These are phyloP conservation scores for Pythium pectinolyticum DNA, from an alignment of 352 stramenopile species.

Conservation along the genomic window DNA sequence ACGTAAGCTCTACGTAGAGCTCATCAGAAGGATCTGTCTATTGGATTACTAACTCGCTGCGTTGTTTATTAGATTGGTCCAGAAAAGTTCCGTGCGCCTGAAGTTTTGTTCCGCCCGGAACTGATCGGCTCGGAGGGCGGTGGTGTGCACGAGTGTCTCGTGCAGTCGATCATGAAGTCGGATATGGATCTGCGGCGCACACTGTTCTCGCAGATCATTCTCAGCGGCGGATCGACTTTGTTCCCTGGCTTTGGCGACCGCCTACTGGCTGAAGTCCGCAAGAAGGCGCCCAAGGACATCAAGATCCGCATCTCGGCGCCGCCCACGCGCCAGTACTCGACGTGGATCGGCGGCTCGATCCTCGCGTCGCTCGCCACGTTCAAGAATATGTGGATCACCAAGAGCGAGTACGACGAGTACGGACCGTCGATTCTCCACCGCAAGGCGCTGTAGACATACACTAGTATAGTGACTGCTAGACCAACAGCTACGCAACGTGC, in stretches of 20 bases:
- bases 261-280: constrained; percentile 92
- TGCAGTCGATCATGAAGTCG: constrained; percentile 96
- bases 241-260: constrained; percentile 95
- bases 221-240: constrained; percentile 94
- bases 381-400: constrained; percentile 99
- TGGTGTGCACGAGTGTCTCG: constrained; percentile 83
- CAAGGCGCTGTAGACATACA: constrained; percentile 94
- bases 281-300: constrained; percentile 88
- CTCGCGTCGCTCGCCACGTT: constrained; percentile 97
- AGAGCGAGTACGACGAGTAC: constrained; percentile 98
- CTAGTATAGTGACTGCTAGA: no score
- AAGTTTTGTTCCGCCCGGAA: constrained; percentile 67
- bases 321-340: constrained; percentile 94
- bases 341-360: constrained; percentile 98
- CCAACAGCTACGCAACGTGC: no score
- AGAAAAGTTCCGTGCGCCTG: constrained; percentile 62
- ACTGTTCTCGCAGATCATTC: constrained; percentile 92
- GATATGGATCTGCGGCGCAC: constrained; percentile 96
- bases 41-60: background rate
- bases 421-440: constrained; percentile 96
- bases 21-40: background rate
- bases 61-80: constrained; percentile 40
- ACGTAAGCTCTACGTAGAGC: constrained; percentile 18
- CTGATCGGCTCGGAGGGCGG: constrained; percentile 66
- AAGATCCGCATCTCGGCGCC: constrained; percentile 96